phyloP scores from a whole-genome alignment of 352 stramenopile species.

The Phytopythium boreale region DNA sequence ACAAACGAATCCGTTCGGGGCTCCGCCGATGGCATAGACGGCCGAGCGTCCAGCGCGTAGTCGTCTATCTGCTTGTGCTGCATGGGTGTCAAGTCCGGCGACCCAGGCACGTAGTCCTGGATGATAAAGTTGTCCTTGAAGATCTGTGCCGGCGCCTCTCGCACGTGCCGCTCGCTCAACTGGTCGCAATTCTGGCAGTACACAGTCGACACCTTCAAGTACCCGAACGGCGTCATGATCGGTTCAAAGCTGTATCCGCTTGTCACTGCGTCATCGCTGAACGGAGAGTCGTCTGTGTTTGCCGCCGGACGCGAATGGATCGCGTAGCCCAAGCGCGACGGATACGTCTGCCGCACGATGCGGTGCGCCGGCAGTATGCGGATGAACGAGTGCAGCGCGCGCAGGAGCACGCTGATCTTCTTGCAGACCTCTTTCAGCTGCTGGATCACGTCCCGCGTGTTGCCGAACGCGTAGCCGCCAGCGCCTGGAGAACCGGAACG shows the following conservation, averaged over 20 bases:
- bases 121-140: conserved; percentile 84
- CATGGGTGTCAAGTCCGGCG: conserved; percentile 37
- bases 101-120: conserved; percentile 79
- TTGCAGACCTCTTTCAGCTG: conserved; percentile 82
- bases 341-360: conserved; percentile 65
- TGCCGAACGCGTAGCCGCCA: conserved; percentile 14
- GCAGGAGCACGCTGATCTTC: conserved; percentile 68
- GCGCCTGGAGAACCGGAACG: conserved; percentile 2
- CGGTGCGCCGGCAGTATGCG: conserved; percentile 65
- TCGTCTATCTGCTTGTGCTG: conserved; percentile 2
- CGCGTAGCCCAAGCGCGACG: conserved; percentile 58
- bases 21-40: conserved; percentile 16
- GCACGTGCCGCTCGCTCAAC: conserved; percentile 34
- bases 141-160: conserved; percentile 34
- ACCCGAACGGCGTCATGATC: conserved; percentile 75
- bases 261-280: conserved; percentile 21
- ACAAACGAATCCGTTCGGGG: conserved; percentile 32
- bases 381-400: conserved; percentile 76
- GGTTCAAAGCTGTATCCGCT: conserved; percentile 75
- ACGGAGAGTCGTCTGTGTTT: conserved; percentile 2
- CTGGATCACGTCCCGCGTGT: conserved; percentile 68
- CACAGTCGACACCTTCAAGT: conserved; percentile 56
- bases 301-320: conserved; percentile 33
- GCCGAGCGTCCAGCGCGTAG: neutral
- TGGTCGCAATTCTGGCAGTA: conserved; percentile 66